Evolutionary conservation across 2,329 filamentous ascomycete species (phyloP), one percentile per base, ranked within the genome.

Genomic region (Fusarium sp.): DNA sequence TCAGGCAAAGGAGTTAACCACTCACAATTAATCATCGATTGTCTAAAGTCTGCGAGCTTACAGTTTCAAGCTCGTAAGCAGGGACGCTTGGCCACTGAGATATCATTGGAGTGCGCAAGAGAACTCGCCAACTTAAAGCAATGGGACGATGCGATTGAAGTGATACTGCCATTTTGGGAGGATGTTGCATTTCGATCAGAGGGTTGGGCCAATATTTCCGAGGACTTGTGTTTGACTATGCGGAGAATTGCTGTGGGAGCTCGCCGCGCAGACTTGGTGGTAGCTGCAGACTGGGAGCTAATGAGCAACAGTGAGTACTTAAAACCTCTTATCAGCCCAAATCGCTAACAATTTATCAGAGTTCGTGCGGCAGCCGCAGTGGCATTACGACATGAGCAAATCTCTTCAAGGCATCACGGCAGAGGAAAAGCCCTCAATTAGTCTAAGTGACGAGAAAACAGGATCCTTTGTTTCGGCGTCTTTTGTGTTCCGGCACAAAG

Each of bases 221-320:
- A 90, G 72, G 86, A 89, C 37, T 77, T 91, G 37, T 83, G 84
- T 48, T 90, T 88, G 87, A 79, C 83, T n/a, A 76, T 90, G 58
- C 82, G 88, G 65, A 81, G 82, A 60, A 88, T 86, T 13, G 88
- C 88, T 6, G 80, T 79, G 4, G 79, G 84, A 62, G 79, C 81
- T 46, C 83, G 83, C 9, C 83, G 86, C 52, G 83, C 82, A 10
- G 84, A 86, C 52, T 78, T 89, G 30, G 81, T 90, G 10, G 77
- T 91, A 35, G 82, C 87, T 27, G 84, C 89, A 50, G 88, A 90
- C 71, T 90, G 89, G 86, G 89, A 91, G 72, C 79, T 91, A 44
- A 80, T 90, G 75, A 82, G 87, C 59, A 83, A 77, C 44, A 82
- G 87, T 89, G 78, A 75, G 86, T 81, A 7, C 23, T 25, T 37